A percentile compares a stretch with the other conserved stretches of the same genome.
phyloP scores from a whole-genome alignment of 176 grass and related monocot species.

The Hyparrhenia diplandra region DNA sequence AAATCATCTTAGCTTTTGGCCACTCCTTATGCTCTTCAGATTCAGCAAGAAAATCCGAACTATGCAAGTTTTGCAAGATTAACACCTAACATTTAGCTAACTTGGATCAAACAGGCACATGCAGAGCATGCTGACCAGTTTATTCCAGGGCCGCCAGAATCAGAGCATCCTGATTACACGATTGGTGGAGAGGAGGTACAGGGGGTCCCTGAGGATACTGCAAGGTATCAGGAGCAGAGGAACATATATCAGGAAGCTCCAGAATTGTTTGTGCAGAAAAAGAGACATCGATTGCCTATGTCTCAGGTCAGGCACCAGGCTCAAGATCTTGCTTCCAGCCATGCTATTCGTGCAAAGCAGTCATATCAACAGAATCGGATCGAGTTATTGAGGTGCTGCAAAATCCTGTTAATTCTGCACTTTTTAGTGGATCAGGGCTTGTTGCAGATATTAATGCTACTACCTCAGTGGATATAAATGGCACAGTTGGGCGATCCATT shows the following conservation, averaged over 20 bases:
- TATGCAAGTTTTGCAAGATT: neutral
- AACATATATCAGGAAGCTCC: neutral
- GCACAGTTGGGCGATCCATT: neutral
- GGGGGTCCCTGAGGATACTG: neutral
- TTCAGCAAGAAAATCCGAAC: neutral
- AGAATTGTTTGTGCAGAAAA: conserved; percentile 21
- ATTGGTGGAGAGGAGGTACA: neutral
- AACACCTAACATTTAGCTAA: conserved; percentile 6
- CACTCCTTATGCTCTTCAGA: neutral
- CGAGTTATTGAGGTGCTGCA: neutral
- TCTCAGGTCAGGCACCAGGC: conserved; percentile 23
- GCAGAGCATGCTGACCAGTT: neutral
- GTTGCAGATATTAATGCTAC: neutral
- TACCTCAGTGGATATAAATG: neutral
- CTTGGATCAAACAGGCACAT: conserved; percentile 3
- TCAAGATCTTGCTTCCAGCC: conserved; percentile 12
- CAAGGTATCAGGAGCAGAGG: conserved; percentile 6
- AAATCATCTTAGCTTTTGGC: neutral
- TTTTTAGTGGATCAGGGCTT: neutral
- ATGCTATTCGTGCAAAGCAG: neutral
- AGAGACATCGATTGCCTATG: conserved; percentile 1
- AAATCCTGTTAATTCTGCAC: conserved; percentile 1
- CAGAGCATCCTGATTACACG: neutral
- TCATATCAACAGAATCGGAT: neutral
- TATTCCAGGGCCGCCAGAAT: conserved; percentile 1